Conservation (phyloP, 371 early-diverging fungal species). For the Zopfochytrium polystomum region DNA sequence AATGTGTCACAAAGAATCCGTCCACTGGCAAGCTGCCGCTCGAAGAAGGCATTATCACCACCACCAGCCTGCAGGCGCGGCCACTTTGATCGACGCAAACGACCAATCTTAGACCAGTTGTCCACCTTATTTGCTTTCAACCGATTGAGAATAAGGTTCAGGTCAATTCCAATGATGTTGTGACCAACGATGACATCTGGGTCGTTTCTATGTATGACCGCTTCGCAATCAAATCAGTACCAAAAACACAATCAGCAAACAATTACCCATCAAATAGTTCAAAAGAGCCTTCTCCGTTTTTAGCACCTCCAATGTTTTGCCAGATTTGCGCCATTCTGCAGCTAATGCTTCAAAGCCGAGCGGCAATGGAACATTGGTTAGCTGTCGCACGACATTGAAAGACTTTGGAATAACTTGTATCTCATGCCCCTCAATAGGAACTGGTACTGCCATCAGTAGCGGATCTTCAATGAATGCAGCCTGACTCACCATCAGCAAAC, state of each 20-base stretch:
- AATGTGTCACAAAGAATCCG: conserved; percentile 95
- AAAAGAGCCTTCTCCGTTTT: conserved; percentile 64
- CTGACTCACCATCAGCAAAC: conserved; percentile 49
- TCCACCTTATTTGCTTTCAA: conserved; percentile 75
- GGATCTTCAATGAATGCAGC: neutral
- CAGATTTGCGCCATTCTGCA: conserved; percentile 18
- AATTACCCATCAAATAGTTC: conserved; percentile 62
- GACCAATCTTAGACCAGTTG: conserved; percentile 78
- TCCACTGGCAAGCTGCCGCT: conserved; percentile 76
- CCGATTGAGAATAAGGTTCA: conserved; percentile 90
- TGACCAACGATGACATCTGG: conserved; percentile 97
- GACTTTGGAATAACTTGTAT: conserved; percentile 49
- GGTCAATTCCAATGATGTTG: conserved; percentile 89
- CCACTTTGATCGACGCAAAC: conserved; percentile 79
- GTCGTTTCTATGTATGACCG: conserved; percentile 71
- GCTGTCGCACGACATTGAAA: conserved; percentile 67
- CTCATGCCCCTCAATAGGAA: conserved; percentile 52
- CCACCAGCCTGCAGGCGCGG: conserved; percentile 80
- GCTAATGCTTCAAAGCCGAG: conserved; percentile 56
- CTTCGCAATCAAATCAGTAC: conserved; percentile 39
- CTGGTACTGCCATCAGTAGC: conserved; percentile 14
- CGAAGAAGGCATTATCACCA: conserved; percentile 73
- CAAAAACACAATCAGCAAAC: neutral
- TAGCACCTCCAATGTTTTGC: conserved; percentile 48
- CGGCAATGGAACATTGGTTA: conserved; percentile 61